Conservation (phyloP, 2,329 filamentous ascomycete genomes). For the Cladosporium austrohemisphaericum region DNA sequence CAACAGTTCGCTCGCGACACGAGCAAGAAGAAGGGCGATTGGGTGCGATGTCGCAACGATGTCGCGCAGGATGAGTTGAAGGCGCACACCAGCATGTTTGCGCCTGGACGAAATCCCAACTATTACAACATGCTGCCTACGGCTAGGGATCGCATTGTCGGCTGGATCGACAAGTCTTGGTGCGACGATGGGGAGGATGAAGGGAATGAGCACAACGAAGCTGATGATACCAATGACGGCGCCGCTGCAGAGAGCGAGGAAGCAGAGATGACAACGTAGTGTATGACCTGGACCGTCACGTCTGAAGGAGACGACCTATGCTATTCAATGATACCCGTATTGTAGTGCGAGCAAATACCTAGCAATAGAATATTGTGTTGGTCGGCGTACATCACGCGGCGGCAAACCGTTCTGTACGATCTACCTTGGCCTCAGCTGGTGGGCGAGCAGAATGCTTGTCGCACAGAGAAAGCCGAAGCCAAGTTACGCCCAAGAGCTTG, state of each 20-base stretch:
- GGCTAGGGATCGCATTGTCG: slow-evolving; percentile 61
- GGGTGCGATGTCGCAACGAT: slow-evolving; percentile 74
- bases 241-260: neutral
- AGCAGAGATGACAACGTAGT: slow-evolving; percentile 10
- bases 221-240: neutral
- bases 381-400: too few relatives aligned
- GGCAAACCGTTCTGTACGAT: too few relatives aligned
- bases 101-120: slow-evolving; percentile 65
- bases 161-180: slow-evolving; percentile 50
- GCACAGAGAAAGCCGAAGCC: too few relatives aligned
- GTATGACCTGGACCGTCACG: too few relatives aligned
- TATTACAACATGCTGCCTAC: slow-evolving; percentile 65
- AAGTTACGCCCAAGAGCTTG: too few relatives aligned
- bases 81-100: slow-evolving; percentile 82
- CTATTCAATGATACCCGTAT: too few relatives aligned
- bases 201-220: slow-evolving; percentile 2
- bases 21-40: slow-evolving; percentile 46
- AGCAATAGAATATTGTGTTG: too few relatives aligned
- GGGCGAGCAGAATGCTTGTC: too few relatives aligned
- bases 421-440: too few relatives aligned
- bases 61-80: slow-evolving; percentile 71
- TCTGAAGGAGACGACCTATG: too few relatives aligned
- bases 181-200: slow-evolving; percentile 26
- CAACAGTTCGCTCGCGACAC: slow-evolving; percentile 31
- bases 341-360: too few relatives aligned